Conservation (phyloP, 352 stramenopile species). For the Pythium scleroteichum region DNA sequence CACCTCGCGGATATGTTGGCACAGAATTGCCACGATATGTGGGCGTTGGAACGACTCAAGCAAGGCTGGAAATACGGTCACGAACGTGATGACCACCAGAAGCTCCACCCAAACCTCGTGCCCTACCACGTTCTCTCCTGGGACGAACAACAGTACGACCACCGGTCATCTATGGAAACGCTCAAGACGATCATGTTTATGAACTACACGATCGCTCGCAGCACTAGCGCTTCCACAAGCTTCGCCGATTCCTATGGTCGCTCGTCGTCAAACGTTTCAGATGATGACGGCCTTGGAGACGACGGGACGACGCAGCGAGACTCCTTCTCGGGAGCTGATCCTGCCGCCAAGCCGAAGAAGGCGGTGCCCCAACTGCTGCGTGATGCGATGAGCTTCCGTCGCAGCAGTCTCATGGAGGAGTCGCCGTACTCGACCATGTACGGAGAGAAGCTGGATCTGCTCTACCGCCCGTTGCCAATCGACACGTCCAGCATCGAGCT, state of each 20-base stretch:
- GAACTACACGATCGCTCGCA: conserved; percentile 80
- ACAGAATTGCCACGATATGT: conserved; percentile 88
- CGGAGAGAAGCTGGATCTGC: conserved; percentile 51
- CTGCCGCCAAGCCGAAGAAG: conserved; percentile 34
- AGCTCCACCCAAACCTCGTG: conserved; percentile 81
- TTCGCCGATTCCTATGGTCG: conserved; percentile 69
- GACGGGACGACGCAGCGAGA: conserved; percentile 20
- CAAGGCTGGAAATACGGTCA: conserved; percentile 81
- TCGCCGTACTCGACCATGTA: conserved; percentile 79
- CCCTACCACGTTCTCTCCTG: conserved; percentile 79
- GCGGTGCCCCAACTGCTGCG: conserved; percentile 58
- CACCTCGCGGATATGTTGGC: conserved; percentile 76
- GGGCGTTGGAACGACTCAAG: conserved; percentile 80
- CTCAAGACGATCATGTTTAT: conserved; percentile 89
- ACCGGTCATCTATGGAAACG: conserved; percentile 85
- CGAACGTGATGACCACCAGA: conserved; percentile 69
- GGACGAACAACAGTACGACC: conserved; percentile 84
- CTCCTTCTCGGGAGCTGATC: background rate
- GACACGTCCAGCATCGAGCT: conserved; percentile 74
- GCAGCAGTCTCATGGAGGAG: conserved; percentile 76
- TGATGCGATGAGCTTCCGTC: conserved; percentile 77
- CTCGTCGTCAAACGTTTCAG: conserved; percentile 68
- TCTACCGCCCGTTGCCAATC: conserved; percentile 77
- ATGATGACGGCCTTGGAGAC: conserved; percentile 34
- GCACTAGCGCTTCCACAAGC: conserved; percentile 41